Percentiles rank a stretch among this genome's conserved stretches.
phyloP scores from a whole-genome alignment of 139 green algal species.

The Zygnema circumcarinatum region DNA sequence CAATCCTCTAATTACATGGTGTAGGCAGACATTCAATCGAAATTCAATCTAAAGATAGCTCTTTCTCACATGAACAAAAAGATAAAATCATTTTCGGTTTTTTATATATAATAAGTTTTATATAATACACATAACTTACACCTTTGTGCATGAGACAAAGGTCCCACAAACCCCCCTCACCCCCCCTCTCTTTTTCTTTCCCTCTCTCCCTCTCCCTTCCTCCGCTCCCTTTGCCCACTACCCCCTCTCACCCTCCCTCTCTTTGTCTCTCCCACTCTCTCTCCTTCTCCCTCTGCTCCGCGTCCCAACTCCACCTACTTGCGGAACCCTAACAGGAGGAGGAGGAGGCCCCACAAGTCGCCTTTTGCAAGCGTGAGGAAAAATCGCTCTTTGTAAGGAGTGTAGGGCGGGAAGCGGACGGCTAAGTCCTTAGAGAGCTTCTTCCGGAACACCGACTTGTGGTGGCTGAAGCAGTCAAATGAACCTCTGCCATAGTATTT shows the following conservation, averaged over 20 bases:
- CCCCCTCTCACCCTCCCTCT: background rate
- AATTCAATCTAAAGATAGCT: too few species aligned
- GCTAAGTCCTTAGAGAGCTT: background rate
- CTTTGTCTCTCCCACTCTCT: background rate
- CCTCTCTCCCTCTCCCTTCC: background rate
- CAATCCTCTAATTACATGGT: too few species aligned
- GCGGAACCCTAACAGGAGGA: background rate
- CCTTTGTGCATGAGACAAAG: too few species aligned
- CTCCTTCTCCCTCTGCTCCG: background rate
- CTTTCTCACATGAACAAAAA: too few species aligned
- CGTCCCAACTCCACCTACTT: background rate
- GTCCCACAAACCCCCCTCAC: background rate
- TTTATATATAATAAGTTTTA: too few species aligned
- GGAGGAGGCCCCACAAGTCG: background rate
- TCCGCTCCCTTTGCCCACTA: too few species aligned
- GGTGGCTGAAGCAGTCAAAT: conserved; percentile 64
- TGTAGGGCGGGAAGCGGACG: conserved; percentile 32
- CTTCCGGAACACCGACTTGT: conserved; percentile 51
- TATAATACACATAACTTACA: too few species aligned
- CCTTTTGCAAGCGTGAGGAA: background rate
- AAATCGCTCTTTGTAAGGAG: background rate
- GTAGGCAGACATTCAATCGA: too few species aligned
- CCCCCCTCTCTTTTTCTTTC: background rate
- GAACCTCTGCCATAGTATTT: conserved; percentile 53
- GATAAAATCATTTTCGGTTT: too few species aligned